Percentiles rank a stretch among this genome's conserved stretches.
Conservation (phyloP, 2,329 filamentous ascomycete species). For the Blastomyces gilchristii region DNA sequence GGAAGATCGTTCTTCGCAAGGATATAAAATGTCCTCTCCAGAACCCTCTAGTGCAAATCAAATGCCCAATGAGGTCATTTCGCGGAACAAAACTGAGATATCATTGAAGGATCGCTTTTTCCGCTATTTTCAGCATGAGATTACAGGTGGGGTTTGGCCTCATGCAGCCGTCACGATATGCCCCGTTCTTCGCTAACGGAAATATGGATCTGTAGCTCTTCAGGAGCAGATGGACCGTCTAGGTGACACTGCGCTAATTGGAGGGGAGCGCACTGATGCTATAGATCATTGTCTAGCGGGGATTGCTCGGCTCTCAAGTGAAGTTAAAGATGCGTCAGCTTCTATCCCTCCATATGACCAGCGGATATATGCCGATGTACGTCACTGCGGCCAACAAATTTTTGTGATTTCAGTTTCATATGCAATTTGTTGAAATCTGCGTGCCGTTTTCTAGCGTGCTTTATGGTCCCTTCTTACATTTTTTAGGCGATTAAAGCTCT, state of each 20-base stretch:
- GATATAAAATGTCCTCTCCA: slow-evolving; percentile 1
- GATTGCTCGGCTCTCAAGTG: slow-evolving; percentile 69
- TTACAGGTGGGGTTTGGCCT: slow-evolving; percentile 47
- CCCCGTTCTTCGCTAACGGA: neutral
- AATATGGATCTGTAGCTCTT: slow-evolving; percentile 45
- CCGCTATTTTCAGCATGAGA: slow-evolving; percentile 67
- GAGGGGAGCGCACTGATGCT: slow-evolving; percentile 68
- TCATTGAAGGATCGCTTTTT: slow-evolving; percentile 69
- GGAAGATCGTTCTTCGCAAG: neutral
- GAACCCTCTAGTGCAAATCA: neutral
- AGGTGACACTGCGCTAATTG: slow-evolving; percentile 50
- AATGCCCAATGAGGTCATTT: slow-evolving; percentile 19
- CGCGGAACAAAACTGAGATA: slow-evolving; percentile 28
- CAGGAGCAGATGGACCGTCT: slow-evolving; percentile 66
- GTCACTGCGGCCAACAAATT: slow-evolving; percentile 8
- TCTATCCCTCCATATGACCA: slow-evolving; percentile 85
- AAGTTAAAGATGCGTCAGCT: slow-evolving; percentile 72
- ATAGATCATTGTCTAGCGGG: slow-evolving; percentile 68
- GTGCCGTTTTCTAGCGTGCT: slow-evolving; percentile 4
- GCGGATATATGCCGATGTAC: slow-evolving; percentile 69
- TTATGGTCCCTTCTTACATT: slow-evolving; percentile 8
- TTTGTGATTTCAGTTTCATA: slow-evolving; percentile 16
- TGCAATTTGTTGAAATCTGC: neutral
- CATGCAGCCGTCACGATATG: neutral
- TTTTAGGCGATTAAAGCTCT: slow-evolving; percentile 65